These are phyloP conservation scores for Didymellaceae sp. DNA, from an alignment of 2,329 filamentous ascomycete species.

Conservation along the genomic window DNA sequence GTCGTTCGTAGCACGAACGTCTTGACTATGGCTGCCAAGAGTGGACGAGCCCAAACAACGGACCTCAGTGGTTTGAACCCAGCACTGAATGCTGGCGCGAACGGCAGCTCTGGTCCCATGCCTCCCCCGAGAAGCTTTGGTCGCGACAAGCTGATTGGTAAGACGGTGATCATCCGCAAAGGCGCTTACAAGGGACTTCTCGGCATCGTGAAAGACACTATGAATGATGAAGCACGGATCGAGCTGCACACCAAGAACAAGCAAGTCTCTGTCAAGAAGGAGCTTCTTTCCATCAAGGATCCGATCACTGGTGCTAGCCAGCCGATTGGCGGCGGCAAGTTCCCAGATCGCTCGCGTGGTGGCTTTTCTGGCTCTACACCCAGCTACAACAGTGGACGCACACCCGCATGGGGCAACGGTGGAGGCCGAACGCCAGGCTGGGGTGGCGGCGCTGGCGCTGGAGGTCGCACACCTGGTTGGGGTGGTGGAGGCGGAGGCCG, in stretches of 20 bases:
- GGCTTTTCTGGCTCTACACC: conserved; percentile 45
- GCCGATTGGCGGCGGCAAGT: conserved; percentile 62
- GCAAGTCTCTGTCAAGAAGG: conserved; percentile 82
- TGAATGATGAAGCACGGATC: conserved; percentile 82
- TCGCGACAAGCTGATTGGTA: conserved; percentile 83
- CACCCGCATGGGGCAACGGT: conserved; percentile 43
- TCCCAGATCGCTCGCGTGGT: conserved; percentile 46
- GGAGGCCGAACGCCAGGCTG: conserved; percentile 44
- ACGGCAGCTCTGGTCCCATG: conserved; percentile 58
- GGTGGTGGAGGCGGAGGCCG: conserved; percentile 52
- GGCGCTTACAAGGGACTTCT: conserved; percentile 91
- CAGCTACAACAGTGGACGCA: conserved; percentile 48
- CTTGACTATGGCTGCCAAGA: conserved; percentile 91
- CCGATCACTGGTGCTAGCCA: conserved; percentile 77
- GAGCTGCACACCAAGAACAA: conserved; percentile 96
- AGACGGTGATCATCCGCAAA: conserved; percentile 86
- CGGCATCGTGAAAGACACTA: conserved; percentile 95
- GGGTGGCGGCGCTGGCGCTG: conserved; percentile 58
- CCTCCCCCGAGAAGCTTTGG: conserved; percentile 76
- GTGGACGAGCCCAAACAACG: conserved; percentile 74
- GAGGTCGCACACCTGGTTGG: conserved; percentile 53
- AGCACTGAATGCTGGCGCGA: conserved; percentile 67
- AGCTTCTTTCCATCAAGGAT: conserved; percentile 84
- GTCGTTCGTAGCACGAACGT: conserved; percentile 87
- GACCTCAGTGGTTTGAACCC: conserved; percentile 93